Evolutionary conservation across 2,329 filamentous ascomycete species (phyloP).

Genomic region (Penicillium sp.): DNA sequence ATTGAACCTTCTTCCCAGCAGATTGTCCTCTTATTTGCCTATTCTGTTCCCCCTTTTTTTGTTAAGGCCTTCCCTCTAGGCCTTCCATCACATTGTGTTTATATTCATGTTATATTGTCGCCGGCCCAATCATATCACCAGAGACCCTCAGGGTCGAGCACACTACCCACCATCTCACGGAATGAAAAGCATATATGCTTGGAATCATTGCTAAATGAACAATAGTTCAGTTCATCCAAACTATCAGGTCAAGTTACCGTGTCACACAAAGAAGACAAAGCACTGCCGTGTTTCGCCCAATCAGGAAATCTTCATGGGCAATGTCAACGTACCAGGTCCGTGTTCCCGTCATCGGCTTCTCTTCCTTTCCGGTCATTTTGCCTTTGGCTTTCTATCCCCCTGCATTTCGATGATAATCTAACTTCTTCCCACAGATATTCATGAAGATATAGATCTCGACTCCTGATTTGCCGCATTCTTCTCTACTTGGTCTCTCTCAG

Average conservation of each 20-base stretch:
- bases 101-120: neutral
- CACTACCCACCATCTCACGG: neutral
- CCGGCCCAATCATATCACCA: neutral
- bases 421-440: neutral
- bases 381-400: neutral
- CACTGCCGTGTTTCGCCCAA: constrained; percentile 1
- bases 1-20: neutral
- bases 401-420: neutral
- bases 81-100: neutral
- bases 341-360: neutral
- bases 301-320: constrained; percentile 1
- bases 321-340: neutral
- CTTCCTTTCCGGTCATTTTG: neutral
- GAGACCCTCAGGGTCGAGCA: neutral
- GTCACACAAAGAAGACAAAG: constrained; percentile 6
- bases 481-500: neutral
- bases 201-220: constrained; percentile 1
- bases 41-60: neutral
- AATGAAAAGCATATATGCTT: neutral
- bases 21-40: neutral
- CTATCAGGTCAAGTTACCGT: constrained; percentile 7
- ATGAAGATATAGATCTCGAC: neutral
- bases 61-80: neutral
- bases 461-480: neutral
- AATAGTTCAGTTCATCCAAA: constrained; percentile 12